Percentiles rank a stretch among this genome's conserved stretches.
Conservation (phyloP, 371 early-diverging fungal species). For the Actinomortierella wolfii region DNA sequence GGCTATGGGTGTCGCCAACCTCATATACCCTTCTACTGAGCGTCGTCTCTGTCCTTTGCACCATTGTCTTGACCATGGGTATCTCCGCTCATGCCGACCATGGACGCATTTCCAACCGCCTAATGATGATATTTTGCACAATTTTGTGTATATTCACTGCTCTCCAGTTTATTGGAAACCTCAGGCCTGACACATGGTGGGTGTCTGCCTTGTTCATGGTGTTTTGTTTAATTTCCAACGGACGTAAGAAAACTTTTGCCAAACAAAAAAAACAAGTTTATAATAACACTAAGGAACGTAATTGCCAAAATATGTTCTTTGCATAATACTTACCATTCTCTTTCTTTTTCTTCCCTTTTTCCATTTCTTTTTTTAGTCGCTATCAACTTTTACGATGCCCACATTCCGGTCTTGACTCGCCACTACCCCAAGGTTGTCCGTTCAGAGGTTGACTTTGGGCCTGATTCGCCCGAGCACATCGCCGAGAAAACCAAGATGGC, state of each 20-base stretch:
- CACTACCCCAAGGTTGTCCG: constrained; percentile 51
- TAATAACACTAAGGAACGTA: no score
- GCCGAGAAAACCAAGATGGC: constrained; percentile 24
- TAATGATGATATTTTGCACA: constrained; percentile 16
- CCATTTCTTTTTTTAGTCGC: constrained; percentile 13
- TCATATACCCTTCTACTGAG: constrained; percentile 30
- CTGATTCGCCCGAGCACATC: constrained; percentile 18
- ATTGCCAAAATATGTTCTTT: constrained; percentile 7
- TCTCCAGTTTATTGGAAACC: constrained; percentile 22
- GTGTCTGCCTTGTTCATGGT: constrained; percentile 9
- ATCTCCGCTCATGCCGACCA: constrained; percentile 36
- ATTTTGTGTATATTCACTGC: constrained; percentile 8
- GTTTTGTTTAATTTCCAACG: no score
- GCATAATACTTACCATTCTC: neutral
- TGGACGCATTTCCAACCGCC: constrained; percentile 23
- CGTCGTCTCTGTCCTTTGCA: constrained; percentile 23
- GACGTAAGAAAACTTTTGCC: no score
- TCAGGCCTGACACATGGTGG: constrained; percentile 24
- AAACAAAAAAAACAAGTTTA: no score
- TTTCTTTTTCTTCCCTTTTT: neutral
- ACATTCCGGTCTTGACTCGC: constrained; percentile 56
- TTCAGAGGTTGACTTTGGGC: constrained; percentile 11
- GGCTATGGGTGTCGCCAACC: constrained; percentile 32
- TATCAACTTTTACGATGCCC: constrained; percentile 62
- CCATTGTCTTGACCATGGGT: constrained; percentile 18